A percentile compares a stretch with the other conserved stretches of the same genome.
These are phyloP conservation scores for Neopestalotiopsis clavispora DNA, from an alignment of 2,329 filamentous ascomycete genomes.

Conservation along the genomic window DNA sequence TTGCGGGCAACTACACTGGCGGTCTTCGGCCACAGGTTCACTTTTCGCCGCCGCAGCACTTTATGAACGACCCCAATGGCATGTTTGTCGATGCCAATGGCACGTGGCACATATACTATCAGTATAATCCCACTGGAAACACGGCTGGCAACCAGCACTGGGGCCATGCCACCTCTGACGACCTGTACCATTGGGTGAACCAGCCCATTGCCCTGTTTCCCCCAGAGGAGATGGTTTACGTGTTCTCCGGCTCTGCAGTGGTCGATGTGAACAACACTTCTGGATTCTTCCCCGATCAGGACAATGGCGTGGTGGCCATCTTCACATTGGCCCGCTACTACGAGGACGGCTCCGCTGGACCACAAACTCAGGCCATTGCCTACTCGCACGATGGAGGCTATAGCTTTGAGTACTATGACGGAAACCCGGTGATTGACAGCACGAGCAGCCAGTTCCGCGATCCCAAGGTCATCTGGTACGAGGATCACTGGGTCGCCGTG, in stretches of 20 bases:
- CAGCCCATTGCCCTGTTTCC: conserved; percentile 66
- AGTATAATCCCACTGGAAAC: conserved; percentile 42
- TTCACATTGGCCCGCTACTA: conserved; percentile 46
- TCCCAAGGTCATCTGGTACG: conserved; percentile 67
- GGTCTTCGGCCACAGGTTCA: conserved; percentile 56
- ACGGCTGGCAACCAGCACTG: conserved; percentile 54
- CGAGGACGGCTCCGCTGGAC: conserved; percentile 40
- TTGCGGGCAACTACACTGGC: conserved; percentile 34
- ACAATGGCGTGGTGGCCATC: conserved; percentile 67
- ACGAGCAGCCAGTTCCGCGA: conserved; percentile 65
- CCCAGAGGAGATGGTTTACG: conserved; percentile 45
- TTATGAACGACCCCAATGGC: conserved; percentile 70
- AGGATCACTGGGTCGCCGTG: conserved; percentile 61
- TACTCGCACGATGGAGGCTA: conserved; percentile 67
- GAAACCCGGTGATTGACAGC: conserved; percentile 65
- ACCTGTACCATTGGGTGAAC: conserved; percentile 69
- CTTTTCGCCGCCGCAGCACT: conserved; percentile 57
- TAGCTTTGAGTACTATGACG: conserved; percentile 62
- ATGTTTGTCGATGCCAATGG: conserved; percentile 63
- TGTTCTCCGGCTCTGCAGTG: conserved; percentile 62
- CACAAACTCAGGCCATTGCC: conserved; percentile 63
- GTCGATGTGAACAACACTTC: conserved; percentile 68
- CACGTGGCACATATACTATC: conserved; percentile 69
- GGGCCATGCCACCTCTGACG: conserved; percentile 67
- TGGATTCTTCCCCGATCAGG: conserved; percentile 65